Conservation (phyloP, 73 alveolate species). For the Paramecium biaurelia region DNA sequence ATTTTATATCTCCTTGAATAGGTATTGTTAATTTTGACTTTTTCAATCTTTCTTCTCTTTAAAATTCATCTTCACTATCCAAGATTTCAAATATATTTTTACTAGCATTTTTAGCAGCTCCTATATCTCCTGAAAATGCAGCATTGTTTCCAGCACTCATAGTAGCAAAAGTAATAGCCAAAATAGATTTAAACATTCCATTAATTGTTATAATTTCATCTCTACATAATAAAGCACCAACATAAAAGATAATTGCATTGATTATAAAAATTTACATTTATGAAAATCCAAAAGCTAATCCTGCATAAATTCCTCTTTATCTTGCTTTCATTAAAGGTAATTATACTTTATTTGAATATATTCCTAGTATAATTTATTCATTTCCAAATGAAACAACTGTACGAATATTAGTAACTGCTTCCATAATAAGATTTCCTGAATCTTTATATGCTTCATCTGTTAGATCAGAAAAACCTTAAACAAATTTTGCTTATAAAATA, state of each 20-base stretch:
- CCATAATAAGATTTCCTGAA: slow-evolving; percentile 17
- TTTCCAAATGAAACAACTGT: slow-evolving; percentile 69
- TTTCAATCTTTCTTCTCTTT: neutral
- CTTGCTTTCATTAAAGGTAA: neutral
- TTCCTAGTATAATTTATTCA: neutral
- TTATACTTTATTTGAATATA: neutral
- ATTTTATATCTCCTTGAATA: slow-evolving; percentile 77
- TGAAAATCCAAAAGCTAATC: neutral
- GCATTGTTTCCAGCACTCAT: slow-evolving; percentile 17
- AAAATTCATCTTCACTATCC: slow-evolving; percentile 9
- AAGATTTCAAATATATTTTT: neutral
- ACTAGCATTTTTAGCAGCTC: neutral
- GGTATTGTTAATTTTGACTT: neutral
- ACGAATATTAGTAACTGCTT: slow-evolving; percentile 76
- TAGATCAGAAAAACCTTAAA: neutral
- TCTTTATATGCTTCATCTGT: neutral
- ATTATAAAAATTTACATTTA: neutral
- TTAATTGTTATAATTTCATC: neutral
- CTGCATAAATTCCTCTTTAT: neutral
- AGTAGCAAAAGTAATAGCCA: slow-evolving; percentile 12
- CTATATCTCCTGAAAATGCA: neutral
- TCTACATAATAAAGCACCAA: neutral
- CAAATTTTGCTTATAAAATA: neutral
- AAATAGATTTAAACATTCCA: slow-evolving; percentile 11
- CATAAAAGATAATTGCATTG: neutral